phyloP scores from a whole-genome alignment of 768 basidiomycete genomes.

The Artomyces pyxidatus region DNA sequence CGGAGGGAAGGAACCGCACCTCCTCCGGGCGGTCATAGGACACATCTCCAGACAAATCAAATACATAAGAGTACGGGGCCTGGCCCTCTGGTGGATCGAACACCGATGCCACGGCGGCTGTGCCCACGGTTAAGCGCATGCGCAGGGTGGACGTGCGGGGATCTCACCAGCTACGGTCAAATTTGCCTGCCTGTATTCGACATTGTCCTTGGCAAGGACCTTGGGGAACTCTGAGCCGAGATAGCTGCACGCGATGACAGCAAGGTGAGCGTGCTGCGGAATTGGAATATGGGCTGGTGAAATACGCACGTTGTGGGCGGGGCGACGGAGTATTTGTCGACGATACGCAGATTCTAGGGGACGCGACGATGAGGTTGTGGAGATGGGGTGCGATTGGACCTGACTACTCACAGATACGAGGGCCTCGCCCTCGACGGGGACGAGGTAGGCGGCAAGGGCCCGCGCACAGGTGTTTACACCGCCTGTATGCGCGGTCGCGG shows the following conservation, averaged over 20 bases:
- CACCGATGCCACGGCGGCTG: slow-evolving; percentile 58
- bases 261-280: no score
- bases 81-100: slow-evolving; percentile 69
- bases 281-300: no score
- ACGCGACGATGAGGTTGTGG: slow-evolving; percentile 8
- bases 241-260: slow-evolving; percentile 41
- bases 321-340: slow-evolving; percentile 64
- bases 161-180: slow-evolving; percentile 61
- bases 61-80: slow-evolving; percentile 69
- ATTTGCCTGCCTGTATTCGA: slow-evolving; percentile 80
- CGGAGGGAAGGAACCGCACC: slow-evolving; percentile 34
- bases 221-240: slow-evolving; percentile 69
- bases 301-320: slow-evolving; percentile 67
- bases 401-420: slow-evolving; percentile 57
- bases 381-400: slow-evolving; percentile 5
- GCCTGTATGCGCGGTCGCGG: slow-evolving; percentile 34
- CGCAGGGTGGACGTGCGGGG: neutral
- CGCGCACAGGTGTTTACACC: slow-evolving; percentile 77
- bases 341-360: slow-evolving; percentile 57
- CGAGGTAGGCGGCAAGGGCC: slow-evolving; percentile 56
- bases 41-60: slow-evolving; percentile 80
- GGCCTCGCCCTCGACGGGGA: slow-evolving; percentile 58
- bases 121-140: slow-evolving; percentile 12
- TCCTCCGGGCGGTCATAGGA: slow-evolving; percentile 67
- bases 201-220: slow-evolving; percentile 54